Evolutionary conservation across 164 flowering plant genomes (phyloP), one percentile per base, ranked within the genome.

Genomic region (Paratinospora sagittata): DNA sequence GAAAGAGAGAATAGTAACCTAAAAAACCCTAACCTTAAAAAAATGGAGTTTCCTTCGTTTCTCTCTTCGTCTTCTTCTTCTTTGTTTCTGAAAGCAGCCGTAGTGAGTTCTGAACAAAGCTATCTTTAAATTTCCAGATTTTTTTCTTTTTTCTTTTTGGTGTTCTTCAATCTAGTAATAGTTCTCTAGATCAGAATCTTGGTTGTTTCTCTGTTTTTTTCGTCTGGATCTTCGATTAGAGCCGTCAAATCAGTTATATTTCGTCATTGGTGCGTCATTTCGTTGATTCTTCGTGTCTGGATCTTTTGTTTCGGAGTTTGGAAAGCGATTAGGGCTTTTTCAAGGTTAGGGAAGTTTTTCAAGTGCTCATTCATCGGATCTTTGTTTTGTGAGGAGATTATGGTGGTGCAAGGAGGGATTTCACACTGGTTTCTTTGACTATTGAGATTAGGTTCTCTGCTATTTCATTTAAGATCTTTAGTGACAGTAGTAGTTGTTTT

Each of bases 21-120:
- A n/a, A 33, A 57, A 69, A 69, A 69, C 65, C 72, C 72, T 57
- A 58, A 64, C 64, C 64, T 57, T 19, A 21, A 52, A 69, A 26
- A 57, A 58, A 57, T 58, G 72, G 49, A 27, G 30, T 49, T 34
- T 68, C 60, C 34, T 49, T 27, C 70, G 58, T 1, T 7, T 52
- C 57, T 68, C 34, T 67, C 57, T 43, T 67, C 69, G 58, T 52
- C n/a, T 52, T 8, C n/a, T 16, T 16, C n/a, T n/a, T n/a, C n/a
- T n/a, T n/a, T n/a, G n/a, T n/a, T n/a, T n/a, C n/a, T n/a, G n/a
- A n/a, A n/a, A n/a, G n/a, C n/a, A n/a, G n/a, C n/a, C n/a, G n/a
- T n/a, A n/a, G n/a, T n/a, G n/a, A n/a, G n/a, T n/a, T n/a, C n/a
- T n/a, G n/a, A n/a, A n/a, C n/a, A n/a, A n/a, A n/a, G n/a, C n/a